A percentile compares a stretch with the other conserved stretches of the same genome.
phyloP scores from a whole-genome alignment of 2,329 filamentous ascomycete genomes.

The Colletotrichum eleusines region DNA sequence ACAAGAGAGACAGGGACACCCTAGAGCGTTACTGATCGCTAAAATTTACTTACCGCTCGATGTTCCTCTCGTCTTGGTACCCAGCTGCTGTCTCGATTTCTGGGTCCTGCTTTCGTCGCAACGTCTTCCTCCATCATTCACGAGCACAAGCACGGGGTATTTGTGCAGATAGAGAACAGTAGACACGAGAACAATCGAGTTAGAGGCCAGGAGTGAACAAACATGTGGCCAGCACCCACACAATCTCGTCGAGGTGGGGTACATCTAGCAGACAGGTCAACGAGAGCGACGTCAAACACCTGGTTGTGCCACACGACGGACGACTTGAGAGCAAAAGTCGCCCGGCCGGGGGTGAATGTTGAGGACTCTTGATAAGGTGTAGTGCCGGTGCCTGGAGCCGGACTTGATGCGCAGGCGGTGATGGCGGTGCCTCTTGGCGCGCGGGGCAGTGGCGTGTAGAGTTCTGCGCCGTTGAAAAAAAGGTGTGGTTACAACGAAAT shows the following conservation, averaged over 20 bases:
- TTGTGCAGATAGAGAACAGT: neutral
- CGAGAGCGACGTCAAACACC: neutral
- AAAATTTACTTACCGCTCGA: no score
- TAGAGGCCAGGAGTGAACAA: neutral
- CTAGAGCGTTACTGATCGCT: no score
- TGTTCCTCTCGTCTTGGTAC: no score
- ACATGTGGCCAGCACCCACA: no score
- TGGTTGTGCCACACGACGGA: no score
- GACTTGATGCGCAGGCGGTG: slow-evolving; percentile 18
- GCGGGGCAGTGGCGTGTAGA: slow-evolving; percentile 27
- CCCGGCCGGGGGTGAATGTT: neutral
- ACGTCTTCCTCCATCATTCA: neutral
- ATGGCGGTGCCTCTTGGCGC: slow-evolving; percentile 24
- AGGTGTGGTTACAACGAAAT: neutral
- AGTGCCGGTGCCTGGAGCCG: slow-evolving; percentile 1
- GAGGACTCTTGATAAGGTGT: slow-evolving; percentile 1
- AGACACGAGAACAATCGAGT: neutral
- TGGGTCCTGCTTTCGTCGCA: neutral
- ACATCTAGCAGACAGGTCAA: neutral
- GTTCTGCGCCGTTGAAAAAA: slow-evolving; percentile 4
- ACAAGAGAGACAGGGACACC: no score
- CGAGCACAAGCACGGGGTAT: neutral
- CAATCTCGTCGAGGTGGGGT: neutral
- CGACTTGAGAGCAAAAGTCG: neutral
- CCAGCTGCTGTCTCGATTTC: neutral